Evolutionary conservation across 306 rosid species (phyloP), one percentile per base, ranked within the genome.

Genomic region (Dryas alaskensis): DNA sequence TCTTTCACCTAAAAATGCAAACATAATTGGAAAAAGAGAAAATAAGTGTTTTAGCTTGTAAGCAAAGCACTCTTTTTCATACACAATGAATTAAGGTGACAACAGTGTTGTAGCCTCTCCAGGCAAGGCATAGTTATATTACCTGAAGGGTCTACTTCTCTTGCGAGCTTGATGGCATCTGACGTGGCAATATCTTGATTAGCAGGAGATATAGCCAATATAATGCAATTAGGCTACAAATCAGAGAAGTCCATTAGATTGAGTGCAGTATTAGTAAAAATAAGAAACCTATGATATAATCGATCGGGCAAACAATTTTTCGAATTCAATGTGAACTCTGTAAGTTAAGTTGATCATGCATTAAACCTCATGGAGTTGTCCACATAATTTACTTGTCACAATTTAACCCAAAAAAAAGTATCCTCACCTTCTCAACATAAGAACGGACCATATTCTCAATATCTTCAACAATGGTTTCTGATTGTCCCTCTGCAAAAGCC

Each of bases 141-240:
- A 88, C 96, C 96, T 80, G 98, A 77, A 48, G 94, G 96, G 78
- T 92, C 98, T 58, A 92, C 98, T 87, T 92, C 98, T 80, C 80
- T 88, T 76, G 96, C 95, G 70, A 92, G 89, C 81, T 90, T 92
- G 72, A 92, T 92, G 45, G 98, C 98, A 79, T 92, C 96, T 47
- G 98, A 92, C 44, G 98, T 92, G 25, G 98, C 98, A 84, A 92
- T 90, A 92, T 92, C 98, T 90, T 92, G 98, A 79, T 92, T 92
- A 74, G 98, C 98, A 55, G 98, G 98, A 76, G 96, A 88, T 65
- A 92, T 92, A 43, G 98, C 98, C 80, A 92, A 81, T 75, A 92
- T 92, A 79, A 92, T 92, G 87, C 87, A 73, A 79, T 87, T 92
- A n/a, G 98, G 98, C 98, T 92, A 76, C 87, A 88, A 78, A 83